Conservation (phyloP, 192 early-diverging fungal genomes). For the Coemansia sp. region DNA sequence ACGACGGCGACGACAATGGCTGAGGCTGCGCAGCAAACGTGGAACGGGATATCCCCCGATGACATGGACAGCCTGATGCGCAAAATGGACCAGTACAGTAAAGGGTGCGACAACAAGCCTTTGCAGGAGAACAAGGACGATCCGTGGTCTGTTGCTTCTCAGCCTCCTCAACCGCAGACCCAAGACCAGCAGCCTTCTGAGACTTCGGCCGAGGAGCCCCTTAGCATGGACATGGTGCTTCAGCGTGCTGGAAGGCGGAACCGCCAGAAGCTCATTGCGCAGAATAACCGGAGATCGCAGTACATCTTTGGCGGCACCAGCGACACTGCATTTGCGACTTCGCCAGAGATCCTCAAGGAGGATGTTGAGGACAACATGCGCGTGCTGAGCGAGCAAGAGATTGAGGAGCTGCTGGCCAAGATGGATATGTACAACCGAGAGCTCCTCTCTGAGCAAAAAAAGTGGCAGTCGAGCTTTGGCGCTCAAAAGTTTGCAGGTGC, state of each 20-base stretch:
- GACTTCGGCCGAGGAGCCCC: not conserved
- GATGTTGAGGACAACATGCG: constrained; percentile 51
- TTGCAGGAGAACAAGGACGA: not conserved
- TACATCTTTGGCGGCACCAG: constrained; percentile 19
- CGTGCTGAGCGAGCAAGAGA: constrained; percentile 34
- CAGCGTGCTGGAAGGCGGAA: constrained; percentile 35
- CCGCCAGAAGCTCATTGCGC: constrained; percentile 34
- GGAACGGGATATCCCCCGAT: constrained; percentile 11
- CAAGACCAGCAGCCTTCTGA: not conserved
- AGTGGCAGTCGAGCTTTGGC: constrained; percentile 11
- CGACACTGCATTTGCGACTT: not conserved
- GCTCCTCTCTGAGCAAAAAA: constrained; percentile 41
- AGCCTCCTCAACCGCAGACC: not conserved
- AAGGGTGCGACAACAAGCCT: constrained; percentile 1
- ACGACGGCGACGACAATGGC: not conserved
- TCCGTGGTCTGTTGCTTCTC: not conserved
- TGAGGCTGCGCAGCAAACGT: constrained; percentile 9
- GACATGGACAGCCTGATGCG: constrained; percentile 6
- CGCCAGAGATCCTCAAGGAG: constrained; percentile 15
- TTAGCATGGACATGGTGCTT: constrained; percentile 35
- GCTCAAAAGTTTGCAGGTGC: not conserved
- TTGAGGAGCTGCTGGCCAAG: constrained; percentile 28
- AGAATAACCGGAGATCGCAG: constrained; percentile 48
- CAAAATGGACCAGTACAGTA: constrained; percentile 15
- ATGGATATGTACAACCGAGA: constrained; percentile 51